A percentile compares a stretch with the other conserved stretches of the same genome.
phyloP scores from a whole-genome alignment of 1,284 basidiomycete species.

The Puccinia triticina region DNA sequence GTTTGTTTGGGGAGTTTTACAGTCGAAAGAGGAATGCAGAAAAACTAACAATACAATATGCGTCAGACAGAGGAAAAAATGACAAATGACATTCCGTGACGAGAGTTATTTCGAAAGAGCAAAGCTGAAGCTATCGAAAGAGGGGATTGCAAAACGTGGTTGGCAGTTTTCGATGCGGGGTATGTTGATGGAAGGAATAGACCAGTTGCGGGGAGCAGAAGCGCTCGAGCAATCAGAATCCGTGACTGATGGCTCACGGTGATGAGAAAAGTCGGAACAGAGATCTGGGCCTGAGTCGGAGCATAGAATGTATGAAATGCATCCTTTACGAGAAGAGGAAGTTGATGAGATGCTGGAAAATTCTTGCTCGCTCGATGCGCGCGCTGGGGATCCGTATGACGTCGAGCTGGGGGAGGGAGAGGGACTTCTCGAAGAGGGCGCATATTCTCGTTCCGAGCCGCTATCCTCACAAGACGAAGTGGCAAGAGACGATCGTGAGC shows the following conservation, averaged over 20 bases:
- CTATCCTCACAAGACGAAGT: slow-evolving; percentile 1
- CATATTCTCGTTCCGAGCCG: slow-evolving; percentile 3
- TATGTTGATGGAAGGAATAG: slow-evolving; percentile 6
- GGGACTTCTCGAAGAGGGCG: not conserved
- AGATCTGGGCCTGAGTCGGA: not conserved
- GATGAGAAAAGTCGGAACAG: not conserved
- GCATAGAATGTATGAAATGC: slow-evolving; percentile 31
- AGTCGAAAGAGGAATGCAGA: not conserved
- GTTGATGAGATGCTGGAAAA: not conserved
- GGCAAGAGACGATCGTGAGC: not conserved
- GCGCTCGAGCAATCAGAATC: not conserved
- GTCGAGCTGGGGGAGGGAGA: not conserved
- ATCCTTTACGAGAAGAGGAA: slow-evolving; percentile 18
- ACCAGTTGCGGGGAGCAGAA: slow-evolving; percentile 1
- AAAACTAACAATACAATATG: not conserved
- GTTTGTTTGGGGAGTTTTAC: not conserved
- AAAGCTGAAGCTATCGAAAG: slow-evolving; percentile 35
- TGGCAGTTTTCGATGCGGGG: not conserved
- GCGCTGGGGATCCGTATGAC: not conserved
- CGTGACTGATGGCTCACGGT: not conserved
- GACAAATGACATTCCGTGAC: not conserved
- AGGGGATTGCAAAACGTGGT: slow-evolving; percentile 15
- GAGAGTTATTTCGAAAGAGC: not conserved
- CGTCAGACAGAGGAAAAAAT: not conserved
- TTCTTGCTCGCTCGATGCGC: not conserved